phyloP scores from a whole-genome alignment of 2,329 filamentous ascomycete genomes.

The Penicillium sp. region DNA sequence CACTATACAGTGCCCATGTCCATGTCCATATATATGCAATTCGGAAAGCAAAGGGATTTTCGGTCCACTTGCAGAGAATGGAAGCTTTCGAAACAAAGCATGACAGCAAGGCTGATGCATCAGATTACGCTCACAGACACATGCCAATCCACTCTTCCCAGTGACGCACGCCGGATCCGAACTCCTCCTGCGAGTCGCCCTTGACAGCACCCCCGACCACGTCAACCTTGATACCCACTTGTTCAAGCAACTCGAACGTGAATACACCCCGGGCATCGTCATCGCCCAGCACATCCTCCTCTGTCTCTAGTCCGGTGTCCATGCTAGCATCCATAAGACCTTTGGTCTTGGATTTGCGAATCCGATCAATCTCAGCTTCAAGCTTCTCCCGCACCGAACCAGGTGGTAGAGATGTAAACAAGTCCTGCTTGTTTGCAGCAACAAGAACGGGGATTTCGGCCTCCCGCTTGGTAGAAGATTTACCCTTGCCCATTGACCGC shows the following conservation, averaged over 20 bases:
- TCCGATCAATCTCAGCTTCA: conserved; percentile 73
- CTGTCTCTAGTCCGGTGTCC: conserved; percentile 54
- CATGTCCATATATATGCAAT: conserved; percentile 1
- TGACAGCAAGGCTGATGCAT: background rate
- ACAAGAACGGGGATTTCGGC: conserved; percentile 68
- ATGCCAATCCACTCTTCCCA: conserved; percentile 91
- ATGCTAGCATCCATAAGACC: conserved; percentile 76
- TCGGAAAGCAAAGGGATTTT: background rate
- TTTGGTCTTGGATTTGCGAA: conserved; percentile 70
- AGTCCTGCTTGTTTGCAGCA: conserved; percentile 89
- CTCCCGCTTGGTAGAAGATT: conserved; percentile 52
- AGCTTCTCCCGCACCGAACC: conserved; percentile 67
- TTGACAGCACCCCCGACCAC: conserved; percentile 65
- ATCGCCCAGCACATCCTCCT: conserved; percentile 79
- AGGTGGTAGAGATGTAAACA: conserved; percentile 86
- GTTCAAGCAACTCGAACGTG: conserved; percentile 72
- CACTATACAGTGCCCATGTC: background rate
- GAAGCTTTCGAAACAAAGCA: conserved; percentile 1
- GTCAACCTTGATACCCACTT: conserved; percentile 73
- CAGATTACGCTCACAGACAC: conserved; percentile 50
- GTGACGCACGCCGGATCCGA: conserved; percentile 66
- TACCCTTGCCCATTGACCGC: conserved; percentile 52
- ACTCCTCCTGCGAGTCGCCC: conserved; percentile 50
- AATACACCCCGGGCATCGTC: conserved; percentile 74
- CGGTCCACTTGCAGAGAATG: background rate